These are phyloP conservation scores for Xerocomellus amylosporus DNA, from an alignment of 768 basidiomycete genomes.

Conservation along the genomic window DNA sequence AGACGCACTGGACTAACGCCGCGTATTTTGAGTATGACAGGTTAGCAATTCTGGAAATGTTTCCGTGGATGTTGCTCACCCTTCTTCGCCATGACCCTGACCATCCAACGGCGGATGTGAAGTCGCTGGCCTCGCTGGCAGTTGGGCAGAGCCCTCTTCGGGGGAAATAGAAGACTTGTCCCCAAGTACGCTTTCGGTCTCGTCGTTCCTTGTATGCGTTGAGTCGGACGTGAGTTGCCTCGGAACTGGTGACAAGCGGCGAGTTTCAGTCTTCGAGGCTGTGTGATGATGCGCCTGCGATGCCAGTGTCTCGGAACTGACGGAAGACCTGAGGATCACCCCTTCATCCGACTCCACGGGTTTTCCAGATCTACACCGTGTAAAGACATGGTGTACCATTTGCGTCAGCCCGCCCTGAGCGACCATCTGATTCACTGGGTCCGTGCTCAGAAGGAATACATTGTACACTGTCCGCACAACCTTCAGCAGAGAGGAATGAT, in stretches of 20 bases:
- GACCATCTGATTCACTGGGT: slow-evolving; percentile 94
- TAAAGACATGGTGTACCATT: slow-evolving; percentile 97
- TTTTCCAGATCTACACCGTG: slow-evolving; percentile 57
- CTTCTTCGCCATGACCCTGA: slow-evolving; percentile 12
- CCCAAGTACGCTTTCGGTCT: slow-evolving; percentile 1
- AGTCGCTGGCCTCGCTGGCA: background rate
- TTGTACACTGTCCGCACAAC: slow-evolving; percentile 98
- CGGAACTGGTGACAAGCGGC: slow-evolving; percentile 8
- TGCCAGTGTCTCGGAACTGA: slow-evolving; percentile 21
- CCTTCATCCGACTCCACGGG: slow-evolving; percentile 16
- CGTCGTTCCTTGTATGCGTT: background rate
- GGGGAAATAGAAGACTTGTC: background rate
- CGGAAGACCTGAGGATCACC: slow-evolving; percentile 17
- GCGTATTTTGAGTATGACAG: background rate
- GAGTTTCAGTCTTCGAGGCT: slow-evolving; percentile 9
- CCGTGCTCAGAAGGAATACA: slow-evolving; percentile 87
- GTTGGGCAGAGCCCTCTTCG: background rate
- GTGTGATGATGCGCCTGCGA: slow-evolving; percentile 7
- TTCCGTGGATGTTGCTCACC: slow-evolving; percentile 17
- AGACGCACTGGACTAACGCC: slow-evolving; percentile 28
- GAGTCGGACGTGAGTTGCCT: background rate
- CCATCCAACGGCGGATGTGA: background rate
- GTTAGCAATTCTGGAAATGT: slow-evolving; percentile 1
- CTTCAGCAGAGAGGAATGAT: slow-evolving; percentile 94
- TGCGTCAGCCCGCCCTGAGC: slow-evolving; percentile 97